Evolutionary conservation across 2,329 filamentous ascomycete species (phyloP).

Genomic region (Mycosphaerella arachidis): DNA sequence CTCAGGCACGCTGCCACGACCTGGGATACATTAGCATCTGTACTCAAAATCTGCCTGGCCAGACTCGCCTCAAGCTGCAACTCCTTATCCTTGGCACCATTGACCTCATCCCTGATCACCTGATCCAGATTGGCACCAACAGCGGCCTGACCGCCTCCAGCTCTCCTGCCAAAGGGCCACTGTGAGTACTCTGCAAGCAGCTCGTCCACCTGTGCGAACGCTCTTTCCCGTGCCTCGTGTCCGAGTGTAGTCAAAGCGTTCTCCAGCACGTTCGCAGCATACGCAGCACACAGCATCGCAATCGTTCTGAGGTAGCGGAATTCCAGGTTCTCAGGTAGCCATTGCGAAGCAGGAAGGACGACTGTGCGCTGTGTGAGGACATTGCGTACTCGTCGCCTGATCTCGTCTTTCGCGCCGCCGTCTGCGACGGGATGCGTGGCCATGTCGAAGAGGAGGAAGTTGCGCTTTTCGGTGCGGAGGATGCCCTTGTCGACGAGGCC

Average conservation of each 20-base stretch:
- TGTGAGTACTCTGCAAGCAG: constrained; percentile 93
- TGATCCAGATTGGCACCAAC: constrained; percentile 91
- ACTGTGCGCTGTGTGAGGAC: constrained; percentile 91
- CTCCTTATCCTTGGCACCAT: constrained; percentile 84
- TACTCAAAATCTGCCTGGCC: not conserved
- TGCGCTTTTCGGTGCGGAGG: constrained; percentile 95
- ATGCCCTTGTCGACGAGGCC: constrained; percentile 98
- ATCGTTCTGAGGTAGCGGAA: constrained; percentile 90
- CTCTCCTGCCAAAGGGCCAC: constrained; percentile 86
- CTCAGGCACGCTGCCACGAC: constrained; percentile 91
- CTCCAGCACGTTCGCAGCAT: constrained; percentile 95
- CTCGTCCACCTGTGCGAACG: constrained; percentile 96
- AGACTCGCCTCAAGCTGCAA: constrained; percentile 81
- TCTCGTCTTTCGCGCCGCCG: constrained; percentile 94
- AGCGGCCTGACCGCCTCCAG: constrained; percentile 64
- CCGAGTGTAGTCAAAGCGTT: constrained; percentile 92
- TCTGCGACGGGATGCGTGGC: constrained; percentile 96
- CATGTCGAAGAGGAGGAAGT: constrained; percentile 99
- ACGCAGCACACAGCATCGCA: constrained; percentile 94
- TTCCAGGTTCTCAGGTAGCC: constrained; percentile 89
- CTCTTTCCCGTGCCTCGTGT: constrained; percentile 88
- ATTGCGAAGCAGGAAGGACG: constrained; percentile 78
- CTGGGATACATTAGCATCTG: constrained; percentile 36
- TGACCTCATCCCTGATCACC: constrained; percentile 81
- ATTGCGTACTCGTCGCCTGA: constrained; percentile 84